phyloP scores from a whole-genome alignment of 768 basidiomycete genomes.

The Harrya chromipes region DNA sequence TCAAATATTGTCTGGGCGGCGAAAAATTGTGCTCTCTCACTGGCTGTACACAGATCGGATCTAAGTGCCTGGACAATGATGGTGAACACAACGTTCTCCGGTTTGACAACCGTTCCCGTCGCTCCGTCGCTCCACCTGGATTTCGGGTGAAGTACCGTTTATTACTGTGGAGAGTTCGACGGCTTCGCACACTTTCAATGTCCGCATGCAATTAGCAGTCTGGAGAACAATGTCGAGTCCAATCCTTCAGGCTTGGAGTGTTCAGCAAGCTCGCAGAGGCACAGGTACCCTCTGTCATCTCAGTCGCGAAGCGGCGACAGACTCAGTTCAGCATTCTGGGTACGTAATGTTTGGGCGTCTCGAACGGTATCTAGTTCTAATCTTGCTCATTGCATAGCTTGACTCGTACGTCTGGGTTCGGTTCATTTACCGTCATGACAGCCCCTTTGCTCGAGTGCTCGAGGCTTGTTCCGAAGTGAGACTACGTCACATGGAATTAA shows the following conservation, averaged over 20 bases:
- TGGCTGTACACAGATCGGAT: constrained; percentile 14
- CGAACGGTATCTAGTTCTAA: background rate
- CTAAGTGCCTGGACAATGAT: constrained; percentile 8
- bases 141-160: background rate
- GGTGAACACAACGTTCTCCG: background rate
- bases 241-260: background rate
- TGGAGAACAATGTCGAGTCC: background rate
- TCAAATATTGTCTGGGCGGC: constrained; percentile 8
- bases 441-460: constrained; percentile 1
- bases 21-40: background rate
- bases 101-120: constrained; percentile 21
- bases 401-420: background rate
- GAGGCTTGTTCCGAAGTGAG: background rate
- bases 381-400: background rate
- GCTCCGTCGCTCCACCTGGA: background rate
- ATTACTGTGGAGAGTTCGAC: constrained; percentile 2
- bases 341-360: background rate
- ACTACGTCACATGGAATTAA: constrained; percentile 3
- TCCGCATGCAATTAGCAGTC: constrained; percentile 1
- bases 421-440: constrained; percentile 9
- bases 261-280: background rate
- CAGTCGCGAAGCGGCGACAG: background rate
- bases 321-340: background rate
- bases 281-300: background rate
- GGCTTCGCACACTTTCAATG: background rate